These are phyloP conservation scores for Fusarium cicatricum DNA, from an alignment of 2,329 filamentous ascomycete species.

Conservation along the genomic window DNA sequence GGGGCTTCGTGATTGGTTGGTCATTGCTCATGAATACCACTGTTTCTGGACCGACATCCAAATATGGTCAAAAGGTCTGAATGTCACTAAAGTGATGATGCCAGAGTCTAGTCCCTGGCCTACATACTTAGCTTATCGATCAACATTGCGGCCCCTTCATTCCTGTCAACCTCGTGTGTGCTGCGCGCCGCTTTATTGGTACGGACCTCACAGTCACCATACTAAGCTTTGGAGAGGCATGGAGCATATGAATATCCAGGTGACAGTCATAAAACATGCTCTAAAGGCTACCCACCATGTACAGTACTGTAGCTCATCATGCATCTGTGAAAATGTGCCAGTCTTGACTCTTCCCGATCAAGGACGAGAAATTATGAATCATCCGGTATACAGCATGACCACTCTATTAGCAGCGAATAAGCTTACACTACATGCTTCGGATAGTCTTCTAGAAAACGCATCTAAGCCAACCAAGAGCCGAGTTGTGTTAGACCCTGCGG, in stretches of 20 bases:
- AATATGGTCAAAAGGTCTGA: slow-evolving; percentile 1
- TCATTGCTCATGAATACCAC: background rate
- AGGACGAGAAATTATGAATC: slow-evolving; percentile 17
- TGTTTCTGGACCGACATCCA: slow-evolving; percentile 6
- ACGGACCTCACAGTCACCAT: background rate
- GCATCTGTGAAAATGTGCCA: too few species aligned
- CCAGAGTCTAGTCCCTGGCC: slow-evolving; percentile 6
- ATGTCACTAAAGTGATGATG: background rate
- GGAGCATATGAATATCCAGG: too few species aligned
- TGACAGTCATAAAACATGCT: too few species aligned
- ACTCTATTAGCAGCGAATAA: background rate
- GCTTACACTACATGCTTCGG: slow-evolving; percentile 16
- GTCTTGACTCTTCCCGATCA: slow-evolving; percentile 19
- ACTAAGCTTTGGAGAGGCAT: background rate
- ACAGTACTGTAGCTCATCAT: too few species aligned
- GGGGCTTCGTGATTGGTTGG: slow-evolving; percentile 25
- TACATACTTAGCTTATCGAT: slow-evolving; percentile 26
- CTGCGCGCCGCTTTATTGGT: slow-evolving; percentile 19
- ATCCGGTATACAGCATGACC: slow-evolving; percentile 14
- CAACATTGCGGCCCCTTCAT: slow-evolving; percentile 11
- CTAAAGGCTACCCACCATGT: too few species aligned
- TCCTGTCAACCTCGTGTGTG: slow-evolving; percentile 24
- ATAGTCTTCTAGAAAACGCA: slow-evolving; percentile 13
- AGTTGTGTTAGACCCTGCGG: slow-evolving; percentile 11
- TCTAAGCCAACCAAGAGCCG: slow-evolving; percentile 7